These are phyloP conservation scores for Pugionium dolabratum DNA, from an alignment of 345 rosid species.

Conservation along the genomic window DNA sequence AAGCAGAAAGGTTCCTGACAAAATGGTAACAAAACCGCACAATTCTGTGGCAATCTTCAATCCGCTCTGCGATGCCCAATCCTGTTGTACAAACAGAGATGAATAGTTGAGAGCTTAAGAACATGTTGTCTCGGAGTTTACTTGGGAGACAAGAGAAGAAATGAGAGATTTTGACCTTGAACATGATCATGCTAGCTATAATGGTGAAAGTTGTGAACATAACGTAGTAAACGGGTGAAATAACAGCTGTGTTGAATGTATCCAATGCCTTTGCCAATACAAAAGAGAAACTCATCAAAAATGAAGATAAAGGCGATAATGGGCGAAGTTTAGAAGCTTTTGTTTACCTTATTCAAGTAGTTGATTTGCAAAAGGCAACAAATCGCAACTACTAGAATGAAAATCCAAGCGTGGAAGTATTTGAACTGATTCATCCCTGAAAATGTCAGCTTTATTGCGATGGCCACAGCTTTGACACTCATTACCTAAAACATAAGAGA, in stretches of 20 bases:
- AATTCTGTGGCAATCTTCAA: conserved; percentile 75
- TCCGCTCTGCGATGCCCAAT: conserved; percentile 83
- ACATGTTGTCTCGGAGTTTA: no score
- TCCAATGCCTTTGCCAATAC: conserved; percentile 71
- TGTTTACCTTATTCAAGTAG: conserved; percentile 83
- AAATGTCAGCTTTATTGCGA: conserved; percentile 76
- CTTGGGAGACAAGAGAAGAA: conserved; percentile 13
- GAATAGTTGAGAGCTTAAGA: background rate
- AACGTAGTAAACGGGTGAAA: conserved; percentile 91
- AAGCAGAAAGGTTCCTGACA: conserved; percentile 86
- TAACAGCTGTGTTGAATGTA: conserved; percentile 85
- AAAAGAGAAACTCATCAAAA: conserved; percentile 1
- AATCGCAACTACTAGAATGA: conserved; percentile 51
- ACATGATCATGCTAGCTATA: conserved; percentile 93
- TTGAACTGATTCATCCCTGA: conserved; percentile 66
- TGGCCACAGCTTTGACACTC: conserved; percentile 81
- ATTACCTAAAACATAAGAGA: conserved; percentile 52
- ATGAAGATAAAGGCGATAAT: background rate
- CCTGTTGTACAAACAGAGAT: conserved; percentile 47
- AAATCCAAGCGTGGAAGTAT: conserved; percentile 73
- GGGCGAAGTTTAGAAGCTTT: background rate
- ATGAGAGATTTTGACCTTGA: conserved; percentile 59
- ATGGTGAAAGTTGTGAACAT: conserved; percentile 88
- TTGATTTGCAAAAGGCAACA: conserved; percentile 73
- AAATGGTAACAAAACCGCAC: conserved; percentile 84